Base-by-base conservation (phyloP, 331 rosid species). In the Malus hybrid region DNA sequence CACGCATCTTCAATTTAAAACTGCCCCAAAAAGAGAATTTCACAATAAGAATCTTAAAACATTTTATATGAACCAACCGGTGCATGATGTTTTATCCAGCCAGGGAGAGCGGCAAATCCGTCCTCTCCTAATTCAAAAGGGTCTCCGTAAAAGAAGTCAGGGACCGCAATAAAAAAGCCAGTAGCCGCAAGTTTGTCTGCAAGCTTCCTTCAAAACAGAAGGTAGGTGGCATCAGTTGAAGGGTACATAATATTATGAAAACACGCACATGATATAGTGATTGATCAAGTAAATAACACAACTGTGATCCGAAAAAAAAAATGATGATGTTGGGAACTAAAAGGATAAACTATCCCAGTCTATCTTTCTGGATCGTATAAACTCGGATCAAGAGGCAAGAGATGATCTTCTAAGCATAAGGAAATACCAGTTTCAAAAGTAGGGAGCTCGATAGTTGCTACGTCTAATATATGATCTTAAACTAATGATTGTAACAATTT, bases 151-250 rank as follows among this genome's bases (percentile, higher is more conserved):
- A 81, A 65, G 81, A 76, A 76, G 75, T 71, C 84, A 1, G 84
- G 81, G 19, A 81, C 81, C 32, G 42, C 81, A 60, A 46, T 78
- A 22, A 76, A 72, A 78, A 76, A 72, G 60, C 85, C 85, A 27
- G 71, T 75, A 44, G 67, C 67, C 19, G 81, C 81, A 65, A 59
- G 27, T 72, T 81, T 81, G 67, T 76, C 85, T 0, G 85, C 85
- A 8, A 81, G 60, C 67, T 76, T 76, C 81, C 85, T 81, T 71
- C 5, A 71, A 12, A 62, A 22, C 6, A 32, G 22, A 55, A 71
- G 52, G 62, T 27, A 55, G 14, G 33, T 2, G 67, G 50, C 46
- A 63, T 75, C 34, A 62, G 63, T 63, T 60, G n/a, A 69, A 48
- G 10, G n/a, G 65, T 4, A 46, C 12, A 56, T 2, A 16, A 7